Base-by-base conservation (phyloP, 2,329 filamentous ascomycete species). In the Xylariaceae sp. region DNA sequence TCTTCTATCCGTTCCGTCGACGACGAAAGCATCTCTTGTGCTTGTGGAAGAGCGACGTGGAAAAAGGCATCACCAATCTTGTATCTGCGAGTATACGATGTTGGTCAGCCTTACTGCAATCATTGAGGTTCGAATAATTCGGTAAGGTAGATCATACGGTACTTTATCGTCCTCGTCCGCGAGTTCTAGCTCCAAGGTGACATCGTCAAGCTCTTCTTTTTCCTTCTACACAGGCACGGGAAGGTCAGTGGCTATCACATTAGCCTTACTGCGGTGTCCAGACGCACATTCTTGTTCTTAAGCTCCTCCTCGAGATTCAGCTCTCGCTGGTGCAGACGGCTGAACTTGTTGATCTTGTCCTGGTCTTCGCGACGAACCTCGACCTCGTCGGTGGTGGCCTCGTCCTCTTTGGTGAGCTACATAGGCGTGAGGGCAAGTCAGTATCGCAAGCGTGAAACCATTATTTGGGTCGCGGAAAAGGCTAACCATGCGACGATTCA, bases 291-390 rank as follows among this genome's bases (percentile, higher is more conserved):
- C 64, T 95, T 96, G 4, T 68, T 64, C 60, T 85, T 85, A 51
- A 97, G 68, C 55, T 93, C 82, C 36, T 94, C 89, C 61, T 94
- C 83, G 3, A 97, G 64, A 3, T 74, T 66, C 26, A 85, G 75
- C 63, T 95, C 87, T 38, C 87, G 85, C 63, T 94, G 89, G 64
- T 98, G 93, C 49, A 98, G 74, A 34, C 89, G 83, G 66, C 90
- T 96, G 74, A 98, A 98, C 51, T 83, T 85, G 70, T 98, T 98
- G 79, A 98, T 98, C 70, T 93, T 95, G 71, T 97, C 90, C 67
- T 98, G 93, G 64, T 98, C 93, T 64, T 97, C 90, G 59, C 90
- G 86, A 46, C 93, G 87, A 44, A 98, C 93, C 66, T 96, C 87
- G 56, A 89, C 85, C 62, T 98, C 93, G 52, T 93, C 86, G 47